phyloP scores from a whole-genome alignment of 805 yeast genomes.

The Candida nanaspora region DNA sequence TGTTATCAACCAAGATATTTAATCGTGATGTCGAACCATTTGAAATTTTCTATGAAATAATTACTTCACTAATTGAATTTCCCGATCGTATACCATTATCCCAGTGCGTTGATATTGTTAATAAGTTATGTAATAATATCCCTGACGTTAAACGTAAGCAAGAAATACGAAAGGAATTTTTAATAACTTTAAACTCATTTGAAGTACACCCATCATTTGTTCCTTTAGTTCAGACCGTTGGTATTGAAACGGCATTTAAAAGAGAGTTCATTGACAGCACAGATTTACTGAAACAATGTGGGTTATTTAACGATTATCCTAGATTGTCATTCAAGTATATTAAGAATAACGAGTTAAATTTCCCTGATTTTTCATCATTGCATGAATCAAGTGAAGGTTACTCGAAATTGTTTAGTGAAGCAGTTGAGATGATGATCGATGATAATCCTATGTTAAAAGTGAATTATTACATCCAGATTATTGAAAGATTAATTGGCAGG shows the following conservation, averaged over 20 bases:
- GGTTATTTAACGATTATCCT: conserved; percentile 22
- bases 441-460: conserved; percentile 35
- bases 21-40: neutral
- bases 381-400: conserved; percentile 78
- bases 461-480: conserved; percentile 35
- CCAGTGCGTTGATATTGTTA: conserved; percentile 11
- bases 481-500: conserved; percentile 62
- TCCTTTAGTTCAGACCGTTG: conserved; percentile 11
- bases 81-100: conserved; percentile 14
- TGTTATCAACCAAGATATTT: neutral
- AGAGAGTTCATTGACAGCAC: conserved; percentile 21
- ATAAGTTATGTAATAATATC: conserved; percentile 11
- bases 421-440: conserved; percentile 34
- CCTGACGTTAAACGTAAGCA: conserved; percentile 15
- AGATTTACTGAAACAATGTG: conserved; percentile 17
- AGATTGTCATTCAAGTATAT: conserved; percentile 23
- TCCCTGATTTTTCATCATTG: conserved; percentile 45
- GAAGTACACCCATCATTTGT: conserved; percentile 8
- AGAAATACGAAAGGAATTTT: conserved; percentile 15
- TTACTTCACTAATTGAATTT: conserved; percentile 14
- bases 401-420: conserved; percentile 49
- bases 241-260: conserved; percentile 20
- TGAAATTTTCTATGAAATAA: conserved; percentile 20
- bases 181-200: conserved; percentile 19
- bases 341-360: conserved; percentile 21